Evolutionary conservation across 345 rosid species (phyloP).

Genomic region (Linum usitatissimum): DNA sequence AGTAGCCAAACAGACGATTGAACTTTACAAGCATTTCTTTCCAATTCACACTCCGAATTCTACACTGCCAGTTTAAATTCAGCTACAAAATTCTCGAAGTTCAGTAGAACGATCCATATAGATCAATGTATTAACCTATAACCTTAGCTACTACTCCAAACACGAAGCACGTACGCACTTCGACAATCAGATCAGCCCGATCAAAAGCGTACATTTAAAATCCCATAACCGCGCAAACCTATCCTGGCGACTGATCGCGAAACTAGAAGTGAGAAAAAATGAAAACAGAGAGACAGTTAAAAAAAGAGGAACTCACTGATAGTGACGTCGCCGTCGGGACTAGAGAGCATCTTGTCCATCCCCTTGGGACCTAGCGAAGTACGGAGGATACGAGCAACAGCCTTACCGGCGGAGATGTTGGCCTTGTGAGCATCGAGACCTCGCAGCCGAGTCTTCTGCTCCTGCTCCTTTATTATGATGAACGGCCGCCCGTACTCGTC

Average conservation of each 20-base stretch:
- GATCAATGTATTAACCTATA: no score
- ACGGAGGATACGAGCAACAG: slow-evolving; percentile 91
- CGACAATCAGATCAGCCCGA: slow-evolving; percentile 1
- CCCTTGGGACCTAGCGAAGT: slow-evolving; percentile 98
- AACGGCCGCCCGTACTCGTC: slow-evolving; percentile 93
- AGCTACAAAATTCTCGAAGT: no score
- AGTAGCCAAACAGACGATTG: no score
- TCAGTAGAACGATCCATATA: no score
- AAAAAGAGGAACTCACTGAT: slow-evolving; percentile 35
- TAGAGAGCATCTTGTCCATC: slow-evolving; percentile 96
- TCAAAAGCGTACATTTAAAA: not conserved
- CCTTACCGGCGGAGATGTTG: slow-evolving; percentile 82
- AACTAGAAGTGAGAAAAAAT: no score
- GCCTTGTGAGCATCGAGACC: slow-evolving; percentile 95
- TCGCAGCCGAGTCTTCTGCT: slow-evolving; percentile 60
- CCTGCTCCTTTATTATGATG: slow-evolving; percentile 65
- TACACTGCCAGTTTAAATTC: no score
- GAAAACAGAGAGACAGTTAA: not conserved
- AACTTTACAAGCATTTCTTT: no score
- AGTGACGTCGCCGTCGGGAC: slow-evolving; percentile 95
- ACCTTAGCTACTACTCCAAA: no score
- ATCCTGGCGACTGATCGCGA: no score
- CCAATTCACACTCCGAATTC: no score
- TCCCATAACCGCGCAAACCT: no score
- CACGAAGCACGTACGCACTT: no score